phyloP scores from a whole-genome alignment of 495 filamentous ascomycete species.

The Aspergillus coremiiformis region DNA sequence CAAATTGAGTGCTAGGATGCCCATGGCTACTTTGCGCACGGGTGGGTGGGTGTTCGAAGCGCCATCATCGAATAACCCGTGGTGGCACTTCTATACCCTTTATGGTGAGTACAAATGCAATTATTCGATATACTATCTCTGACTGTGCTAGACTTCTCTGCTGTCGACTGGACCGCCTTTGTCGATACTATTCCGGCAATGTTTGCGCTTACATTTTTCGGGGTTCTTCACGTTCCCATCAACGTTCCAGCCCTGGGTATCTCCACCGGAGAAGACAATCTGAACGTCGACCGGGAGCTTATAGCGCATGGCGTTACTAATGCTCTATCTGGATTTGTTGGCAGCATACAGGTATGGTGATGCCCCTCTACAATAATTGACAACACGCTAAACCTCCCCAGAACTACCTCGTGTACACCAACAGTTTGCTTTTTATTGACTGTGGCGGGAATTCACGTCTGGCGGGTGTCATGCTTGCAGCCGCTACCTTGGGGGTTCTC shows the following conservation, averaged over 20 bases:
- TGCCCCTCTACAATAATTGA: neutral
- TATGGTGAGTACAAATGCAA: slow-evolving; percentile 55
- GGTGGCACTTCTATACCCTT: slow-evolving; percentile 93
- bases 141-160: slow-evolving; percentile 52
- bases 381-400: slow-evolving; percentile 16
- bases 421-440: slow-evolving; percentile 88
- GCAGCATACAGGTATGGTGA: slow-evolving; percentile 69
- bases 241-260: slow-evolving; percentile 91
- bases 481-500: slow-evolving; percentile 71
- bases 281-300: slow-evolving; percentile 85
- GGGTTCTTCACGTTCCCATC: slow-evolving; percentile 93
- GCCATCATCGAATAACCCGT: slow-evolving; percentile 76
- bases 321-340: slow-evolving; percentile 72
- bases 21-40: slow-evolving; percentile 54
- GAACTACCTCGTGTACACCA: slow-evolving; percentile 97
- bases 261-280: slow-evolving; percentile 81
- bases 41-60: slow-evolving; percentile 86
- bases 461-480: slow-evolving; percentile 79
- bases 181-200: slow-evolving; percentile 79
- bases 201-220: slow-evolving; percentile 96
- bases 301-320: slow-evolving; percentile 92
- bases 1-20: slow-evolving; percentile 53
- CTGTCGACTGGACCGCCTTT: slow-evolving; percentile 75
- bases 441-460: slow-evolving; percentile 81
- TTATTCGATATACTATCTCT: neutral